Evolutionary conservation across 306 rosid genomes (phyloP).

Genomic region (Argentina anserina): DNA sequence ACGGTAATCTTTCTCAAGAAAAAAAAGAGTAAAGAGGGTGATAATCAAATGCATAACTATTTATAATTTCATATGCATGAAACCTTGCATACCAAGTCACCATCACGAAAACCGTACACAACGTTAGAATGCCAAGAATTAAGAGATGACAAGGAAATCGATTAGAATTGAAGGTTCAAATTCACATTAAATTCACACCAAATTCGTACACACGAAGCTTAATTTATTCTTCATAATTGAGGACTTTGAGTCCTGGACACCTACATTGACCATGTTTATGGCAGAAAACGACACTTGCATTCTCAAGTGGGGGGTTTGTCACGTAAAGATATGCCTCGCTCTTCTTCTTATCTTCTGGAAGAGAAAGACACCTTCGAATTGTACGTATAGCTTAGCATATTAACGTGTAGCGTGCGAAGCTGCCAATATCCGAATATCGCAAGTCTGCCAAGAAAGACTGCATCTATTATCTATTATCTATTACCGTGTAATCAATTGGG

Average conservation of each 20-base stretch:
- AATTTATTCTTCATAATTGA: background rate
- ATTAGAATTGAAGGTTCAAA: too few species aligned
- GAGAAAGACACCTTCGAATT: slow-evolving; percentile 4
- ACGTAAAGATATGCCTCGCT: background rate
- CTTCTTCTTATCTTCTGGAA: background rate
- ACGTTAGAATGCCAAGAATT: background rate
- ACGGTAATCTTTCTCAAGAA: too few species aligned
- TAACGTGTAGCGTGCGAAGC: background rate
- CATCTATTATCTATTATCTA: too few species aligned
- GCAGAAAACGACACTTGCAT: background rate
- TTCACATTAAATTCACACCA: background rate
- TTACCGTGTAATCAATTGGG: too few species aligned
- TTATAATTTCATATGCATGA: too few species aligned
- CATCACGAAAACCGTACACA: background rate
- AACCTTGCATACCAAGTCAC: background rate
- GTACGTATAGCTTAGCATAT: background rate
- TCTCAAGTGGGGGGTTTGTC: background rate
- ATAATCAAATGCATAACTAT: too few species aligned
- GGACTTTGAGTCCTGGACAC: background rate
- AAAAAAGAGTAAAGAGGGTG: too few species aligned
- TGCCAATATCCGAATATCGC: background rate
- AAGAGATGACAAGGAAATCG: background rate
- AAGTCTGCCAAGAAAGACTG: background rate
- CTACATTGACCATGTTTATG: background rate
- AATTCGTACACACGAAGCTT: background rate